These are phyloP conservation scores for Dacryopinax spathularia DNA, from an alignment of 768 basidiomycete species.

Conservation along the genomic window DNA sequence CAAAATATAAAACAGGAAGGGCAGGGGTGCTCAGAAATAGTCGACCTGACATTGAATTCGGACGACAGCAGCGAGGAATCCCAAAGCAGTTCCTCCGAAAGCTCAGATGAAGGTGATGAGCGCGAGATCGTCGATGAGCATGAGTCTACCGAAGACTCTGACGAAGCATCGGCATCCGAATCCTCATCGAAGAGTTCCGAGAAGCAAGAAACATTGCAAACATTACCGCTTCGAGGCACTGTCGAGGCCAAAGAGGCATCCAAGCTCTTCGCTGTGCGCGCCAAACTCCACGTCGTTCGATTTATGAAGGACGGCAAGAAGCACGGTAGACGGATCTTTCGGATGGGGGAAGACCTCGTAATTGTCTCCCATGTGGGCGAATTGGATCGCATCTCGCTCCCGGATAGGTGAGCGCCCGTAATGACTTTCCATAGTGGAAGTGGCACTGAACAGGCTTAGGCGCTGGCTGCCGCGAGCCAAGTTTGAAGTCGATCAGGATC, in stretches of 20 bases:
- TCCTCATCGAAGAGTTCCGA: no score
- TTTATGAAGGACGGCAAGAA: background rate
- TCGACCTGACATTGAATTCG: background rate
- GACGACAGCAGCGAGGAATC: background rate
- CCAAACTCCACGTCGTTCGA: background rate
- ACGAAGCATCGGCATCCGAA: background rate
- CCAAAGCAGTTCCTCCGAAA: background rate
- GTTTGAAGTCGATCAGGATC: background rate
- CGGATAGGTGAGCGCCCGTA: background rate
- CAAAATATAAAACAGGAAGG: no score
- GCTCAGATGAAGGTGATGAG: background rate
- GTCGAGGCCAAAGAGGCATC: no score
- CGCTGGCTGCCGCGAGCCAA: background rate
- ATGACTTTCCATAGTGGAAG: no score
- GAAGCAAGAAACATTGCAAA: no score
- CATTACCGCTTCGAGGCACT: no score
- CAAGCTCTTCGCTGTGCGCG: no score
- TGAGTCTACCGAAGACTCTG: background rate
- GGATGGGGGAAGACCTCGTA: background rate
- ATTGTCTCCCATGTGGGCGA: background rate
- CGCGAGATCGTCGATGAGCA: background rate
- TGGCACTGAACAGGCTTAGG: background rate
- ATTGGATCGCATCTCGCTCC: background rate
- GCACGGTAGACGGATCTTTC: background rate
- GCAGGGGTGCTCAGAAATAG: background rate